Evolutionary conservation across 306 rosid species (phyloP).

Genomic region (Citrullus colocynthis): DNA sequence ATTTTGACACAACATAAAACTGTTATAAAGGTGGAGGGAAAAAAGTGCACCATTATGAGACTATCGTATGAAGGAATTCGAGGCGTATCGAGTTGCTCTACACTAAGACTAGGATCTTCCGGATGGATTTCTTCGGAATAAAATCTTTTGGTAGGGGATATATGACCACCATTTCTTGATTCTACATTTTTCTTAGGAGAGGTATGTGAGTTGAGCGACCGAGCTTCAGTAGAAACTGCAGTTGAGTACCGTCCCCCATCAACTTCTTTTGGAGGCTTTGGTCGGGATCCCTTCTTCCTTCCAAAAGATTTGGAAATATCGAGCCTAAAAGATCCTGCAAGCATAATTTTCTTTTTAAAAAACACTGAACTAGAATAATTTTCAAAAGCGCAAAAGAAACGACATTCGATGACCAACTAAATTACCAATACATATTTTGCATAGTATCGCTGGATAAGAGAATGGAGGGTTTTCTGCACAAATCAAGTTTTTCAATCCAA

Average conservation of each 20-base stretch:
- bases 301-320: slow-evolving; percentile 31
- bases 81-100: slow-evolving; percentile 4
- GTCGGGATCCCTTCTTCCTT: slow-evolving; percentile 34
- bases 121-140: slow-evolving; percentile 19
- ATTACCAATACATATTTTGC: not conserved
- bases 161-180: slow-evolving; percentile 16
- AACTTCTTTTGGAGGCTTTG: slow-evolving; percentile 35
- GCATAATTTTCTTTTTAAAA: not conserved
- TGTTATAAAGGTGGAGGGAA: not conserved
- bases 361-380: not conserved
- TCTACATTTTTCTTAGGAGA: slow-evolving; percentile 25
- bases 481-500: too few species aligned
- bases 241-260: slow-evolving; percentile 22
- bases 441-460: not conserved
- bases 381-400: not conserved
- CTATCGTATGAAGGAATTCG: slow-evolving; percentile 17
- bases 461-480: not conserved
- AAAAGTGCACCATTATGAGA: slow-evolving; percentile 26
- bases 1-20: not conserved
- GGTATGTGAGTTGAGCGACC: slow-evolving; percentile 28
- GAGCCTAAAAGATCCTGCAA: slow-evolving; percentile 31
- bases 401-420: not conserved
- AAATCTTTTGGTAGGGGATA: slow-evolving; percentile 15
- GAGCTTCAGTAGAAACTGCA: slow-evolving; percentile 26
- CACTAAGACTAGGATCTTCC: slow-evolving; percentile 14